Evolutionary conservation across 2,329 filamentous ascomycete species (phyloP).

Genomic region (Fragosphaeria purpurea): DNA sequence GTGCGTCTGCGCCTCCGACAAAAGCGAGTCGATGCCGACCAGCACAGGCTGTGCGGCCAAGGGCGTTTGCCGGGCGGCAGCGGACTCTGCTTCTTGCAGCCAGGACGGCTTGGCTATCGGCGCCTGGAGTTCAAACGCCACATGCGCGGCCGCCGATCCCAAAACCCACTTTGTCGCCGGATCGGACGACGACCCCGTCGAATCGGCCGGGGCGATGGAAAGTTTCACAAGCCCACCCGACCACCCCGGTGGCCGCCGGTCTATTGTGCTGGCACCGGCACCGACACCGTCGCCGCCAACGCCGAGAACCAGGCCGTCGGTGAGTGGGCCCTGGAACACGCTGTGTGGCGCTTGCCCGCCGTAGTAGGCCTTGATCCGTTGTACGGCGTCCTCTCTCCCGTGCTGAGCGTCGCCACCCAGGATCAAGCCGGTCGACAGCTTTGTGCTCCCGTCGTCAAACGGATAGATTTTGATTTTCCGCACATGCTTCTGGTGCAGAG

Average conservation of each 20-base stretch:
- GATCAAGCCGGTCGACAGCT: slow-evolving; percentile 51
- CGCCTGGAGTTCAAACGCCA: slow-evolving; percentile 65
- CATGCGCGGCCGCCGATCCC: slow-evolving; percentile 59
- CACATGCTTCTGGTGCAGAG: slow-evolving; percentile 42
- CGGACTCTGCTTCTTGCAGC: slow-evolving; percentile 24
- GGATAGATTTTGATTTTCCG: slow-evolving; percentile 68
- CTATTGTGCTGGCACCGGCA: slow-evolving; percentile 8
- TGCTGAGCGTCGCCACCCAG: slow-evolving; percentile 83
- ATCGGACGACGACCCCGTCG: slow-evolving; percentile 19
- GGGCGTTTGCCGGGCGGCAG: slow-evolving; percentile 45
- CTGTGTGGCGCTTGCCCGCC: slow-evolving; percentile 46
- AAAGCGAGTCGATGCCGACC: slow-evolving; percentile 73
- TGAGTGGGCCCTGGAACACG: slow-evolving; percentile 73
- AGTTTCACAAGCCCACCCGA: slow-evolving; percentile 78
- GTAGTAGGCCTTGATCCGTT: slow-evolving; percentile 64
- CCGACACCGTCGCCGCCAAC: slow-evolving; percentile 33
- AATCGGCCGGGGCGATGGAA: slow-evolving; percentile 30
- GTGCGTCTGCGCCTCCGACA: slow-evolving; percentile 63
- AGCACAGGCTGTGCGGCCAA: slow-evolving; percentile 35
- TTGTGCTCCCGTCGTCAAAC: slow-evolving; percentile 49
- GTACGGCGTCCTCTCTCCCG: slow-evolving; percentile 67
- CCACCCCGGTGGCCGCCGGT: slow-evolving; percentile 37
- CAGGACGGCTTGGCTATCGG: slow-evolving; percentile 58
- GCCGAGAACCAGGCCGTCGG: slow-evolving; percentile 73
- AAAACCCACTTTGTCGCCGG: slow-evolving; percentile 56